phyloP scores from a whole-genome alignment of 768 basidiomycete genomes.

The Tephrocybe sp. region DNA sequence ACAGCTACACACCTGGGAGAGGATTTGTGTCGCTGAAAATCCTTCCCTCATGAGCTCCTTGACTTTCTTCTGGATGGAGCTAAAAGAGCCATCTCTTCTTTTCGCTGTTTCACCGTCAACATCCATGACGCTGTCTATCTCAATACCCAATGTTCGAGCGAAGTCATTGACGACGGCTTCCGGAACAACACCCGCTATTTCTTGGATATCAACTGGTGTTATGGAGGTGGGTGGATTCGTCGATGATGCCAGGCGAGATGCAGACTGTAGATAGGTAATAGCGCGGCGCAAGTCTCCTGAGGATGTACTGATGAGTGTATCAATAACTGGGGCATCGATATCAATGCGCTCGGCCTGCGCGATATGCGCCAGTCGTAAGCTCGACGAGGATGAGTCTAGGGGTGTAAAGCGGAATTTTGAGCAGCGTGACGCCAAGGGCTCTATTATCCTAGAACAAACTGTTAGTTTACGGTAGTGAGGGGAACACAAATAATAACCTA shows the following conservation, averaged over 20 bases:
- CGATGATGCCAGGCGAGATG: conserved; percentile 80
- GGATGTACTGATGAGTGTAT: conserved; percentile 76
- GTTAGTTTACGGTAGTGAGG: background rate
- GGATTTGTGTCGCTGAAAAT: conserved; percentile 87
- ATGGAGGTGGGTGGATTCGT: conserved; percentile 74
- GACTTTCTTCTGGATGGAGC: conserved; percentile 67
- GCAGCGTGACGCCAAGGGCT: conserved; percentile 97
- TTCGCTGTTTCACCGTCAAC: conserved; percentile 43
- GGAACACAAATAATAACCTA: conserved; percentile 49
- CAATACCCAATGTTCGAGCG: conserved; percentile 71
- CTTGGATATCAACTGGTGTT: conserved; percentile 79
- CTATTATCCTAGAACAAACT: conserved; percentile 78
- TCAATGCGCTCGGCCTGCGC: conserved; percentile 72
- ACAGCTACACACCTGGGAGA: conserved; percentile 70
- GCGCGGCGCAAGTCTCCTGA: conserved; percentile 93
- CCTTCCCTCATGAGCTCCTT: conserved; percentile 82
- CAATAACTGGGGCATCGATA: conserved; percentile 58
- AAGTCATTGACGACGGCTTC: conserved; percentile 68
- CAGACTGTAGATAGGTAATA: conserved; percentile 97
- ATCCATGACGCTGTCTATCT: conserved; percentile 51
- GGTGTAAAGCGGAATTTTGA: conserved; percentile 99
- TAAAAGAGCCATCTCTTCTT: conserved; percentile 45
- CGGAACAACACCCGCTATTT: conserved; percentile 96
- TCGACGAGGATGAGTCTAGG: conserved; percentile 76
- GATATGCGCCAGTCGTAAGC: conserved; percentile 75